Conservation (phyloP, 2,329 filamentous ascomycete genomes). For the Trichothecium sympodiale region DNA sequence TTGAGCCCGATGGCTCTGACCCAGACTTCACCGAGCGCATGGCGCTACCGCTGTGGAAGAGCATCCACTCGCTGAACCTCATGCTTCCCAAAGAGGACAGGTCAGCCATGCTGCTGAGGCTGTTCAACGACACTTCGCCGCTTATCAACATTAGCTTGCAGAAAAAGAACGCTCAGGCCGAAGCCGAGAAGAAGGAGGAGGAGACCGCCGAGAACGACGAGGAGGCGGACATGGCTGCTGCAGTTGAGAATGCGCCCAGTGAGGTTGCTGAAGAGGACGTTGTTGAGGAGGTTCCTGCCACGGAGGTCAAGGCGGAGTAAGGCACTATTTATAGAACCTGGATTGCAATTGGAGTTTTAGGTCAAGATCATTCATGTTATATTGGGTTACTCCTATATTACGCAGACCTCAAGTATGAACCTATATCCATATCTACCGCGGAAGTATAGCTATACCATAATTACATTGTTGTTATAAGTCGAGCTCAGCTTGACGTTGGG, state of each 20-base stretch:
- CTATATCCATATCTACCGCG: no score
- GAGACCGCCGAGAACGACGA: constrained; percentile 14
- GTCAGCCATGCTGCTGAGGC: constrained; percentile 76
- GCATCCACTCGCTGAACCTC: constrained; percentile 80
- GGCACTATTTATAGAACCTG: constrained; percentile 8
- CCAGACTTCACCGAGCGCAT: constrained; percentile 60
- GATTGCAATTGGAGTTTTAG: no score
- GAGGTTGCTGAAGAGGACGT: constrained; percentile 13
- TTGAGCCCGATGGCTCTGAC: constrained; percentile 62
- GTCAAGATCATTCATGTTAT: no score
- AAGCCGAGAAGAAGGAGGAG: constrained; percentile 22
- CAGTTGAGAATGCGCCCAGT: constrained; percentile 6
- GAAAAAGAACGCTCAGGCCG: constrained; percentile 29
- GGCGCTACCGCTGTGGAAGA: constrained; percentile 89
- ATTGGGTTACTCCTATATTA: no score
- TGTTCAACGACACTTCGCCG: constrained; percentile 83
- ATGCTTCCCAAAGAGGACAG: constrained; percentile 98
- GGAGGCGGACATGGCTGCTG: constrained; percentile 9
- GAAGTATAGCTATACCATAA: no score
- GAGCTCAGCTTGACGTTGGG: no score
- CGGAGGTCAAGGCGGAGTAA: constrained; percentile 13
- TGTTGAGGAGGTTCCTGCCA: constrained; percentile 26
- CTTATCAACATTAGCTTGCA: constrained; percentile 59
- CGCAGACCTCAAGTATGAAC: no score
- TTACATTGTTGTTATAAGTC: no score